Percentiles rank a stretch among this genome's conserved stretches.
Conservation (phyloP, 179 eudicot genomes). For the Dionaea muscipula region DNA sequence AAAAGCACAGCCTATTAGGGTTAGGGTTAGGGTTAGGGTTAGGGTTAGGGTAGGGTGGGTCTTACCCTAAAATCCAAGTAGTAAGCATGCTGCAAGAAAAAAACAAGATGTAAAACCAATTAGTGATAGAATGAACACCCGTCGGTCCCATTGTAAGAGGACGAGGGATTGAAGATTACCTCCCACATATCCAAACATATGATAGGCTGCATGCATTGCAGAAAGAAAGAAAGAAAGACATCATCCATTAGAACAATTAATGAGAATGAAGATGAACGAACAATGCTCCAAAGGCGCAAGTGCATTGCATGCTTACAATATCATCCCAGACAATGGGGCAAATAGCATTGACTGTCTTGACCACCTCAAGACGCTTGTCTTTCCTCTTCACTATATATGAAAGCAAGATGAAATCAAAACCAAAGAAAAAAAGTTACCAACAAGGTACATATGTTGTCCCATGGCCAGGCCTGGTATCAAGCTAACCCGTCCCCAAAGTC, state of each 20-base stretch:
- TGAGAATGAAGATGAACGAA: neutral
- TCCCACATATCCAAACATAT: constrained; percentile 88
- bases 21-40: no score
- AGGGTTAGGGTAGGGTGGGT: neutral
- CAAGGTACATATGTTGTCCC: no score
- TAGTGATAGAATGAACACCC: no score
- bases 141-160: no score
- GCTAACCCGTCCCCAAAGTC: no score
- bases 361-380: constrained; percentile 57
- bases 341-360: constrained; percentile 66
- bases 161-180: constrained; percentile 52
- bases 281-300: no score
- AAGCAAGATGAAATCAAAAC: neutral
- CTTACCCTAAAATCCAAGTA: constrained; percentile 79
- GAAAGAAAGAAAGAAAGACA: no score
- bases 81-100: constrained; percentile 79
- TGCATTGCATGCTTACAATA: no score
- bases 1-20: no score
- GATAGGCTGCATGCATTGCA: constrained; percentile 91
- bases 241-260: neutral
- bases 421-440: no score
- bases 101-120: no score
- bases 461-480: no score
- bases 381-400: constrained; percentile 50
- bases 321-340: constrained; percentile 76